Percentiles rank a stretch among this genome's conserved stretches.
Conservation (phyloP, 2,329 filamentous ascomycete species). For the Volutella citrinella region DNA sequence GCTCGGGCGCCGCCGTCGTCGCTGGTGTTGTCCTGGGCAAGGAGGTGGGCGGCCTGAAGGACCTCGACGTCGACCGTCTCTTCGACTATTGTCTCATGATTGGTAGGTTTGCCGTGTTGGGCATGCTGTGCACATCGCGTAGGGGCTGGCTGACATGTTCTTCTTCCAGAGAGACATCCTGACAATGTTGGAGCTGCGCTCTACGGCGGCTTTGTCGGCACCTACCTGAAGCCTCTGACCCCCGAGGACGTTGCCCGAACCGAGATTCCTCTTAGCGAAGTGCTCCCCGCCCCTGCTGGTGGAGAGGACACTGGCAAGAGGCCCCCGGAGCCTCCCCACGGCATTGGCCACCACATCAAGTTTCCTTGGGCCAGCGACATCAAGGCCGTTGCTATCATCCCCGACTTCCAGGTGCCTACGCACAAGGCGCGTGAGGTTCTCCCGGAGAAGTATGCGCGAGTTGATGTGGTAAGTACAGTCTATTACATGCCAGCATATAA, state of each 20-base stretch:
- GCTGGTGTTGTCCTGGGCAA: conserved; percentile 92
- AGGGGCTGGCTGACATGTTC: conserved; percentile 13
- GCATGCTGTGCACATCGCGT: no score
- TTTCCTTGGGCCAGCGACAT: conserved; percentile 93
- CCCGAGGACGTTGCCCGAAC: conserved; percentile 85
- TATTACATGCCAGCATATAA: no score
- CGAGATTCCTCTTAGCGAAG: conserved; percentile 92
- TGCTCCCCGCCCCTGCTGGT: conserved; percentile 84
- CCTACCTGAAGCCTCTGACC: conserved; percentile 88
- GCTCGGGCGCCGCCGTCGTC: conserved; percentile 91
- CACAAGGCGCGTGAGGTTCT: conserved; percentile 85
- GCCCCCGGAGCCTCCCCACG: conserved; percentile 83
- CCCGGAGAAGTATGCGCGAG: conserved; percentile 73
- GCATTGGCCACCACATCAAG: conserved; percentile 95
- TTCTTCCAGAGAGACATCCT: conserved; percentile 76
- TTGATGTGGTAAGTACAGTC: conserved; percentile 77
- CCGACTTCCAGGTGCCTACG: conserved; percentile 93
- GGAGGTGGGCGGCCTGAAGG: conserved; percentile 75
- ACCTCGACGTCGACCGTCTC: conserved; percentile 74
- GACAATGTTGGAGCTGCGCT: conserved; percentile 94
- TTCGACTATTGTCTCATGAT: conserved; percentile 99
- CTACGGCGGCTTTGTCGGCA: conserved; percentile 95
- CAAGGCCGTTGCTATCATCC: conserved; percentile 95
- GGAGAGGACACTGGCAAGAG: conserved; percentile 84
- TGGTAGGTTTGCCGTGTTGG: no score